Percentiles rank a stretch among this genome's conserved stretches.
phyloP scores from a whole-genome alignment of 1,139 yeast species.

The Candida buenavistaensis region DNA sequence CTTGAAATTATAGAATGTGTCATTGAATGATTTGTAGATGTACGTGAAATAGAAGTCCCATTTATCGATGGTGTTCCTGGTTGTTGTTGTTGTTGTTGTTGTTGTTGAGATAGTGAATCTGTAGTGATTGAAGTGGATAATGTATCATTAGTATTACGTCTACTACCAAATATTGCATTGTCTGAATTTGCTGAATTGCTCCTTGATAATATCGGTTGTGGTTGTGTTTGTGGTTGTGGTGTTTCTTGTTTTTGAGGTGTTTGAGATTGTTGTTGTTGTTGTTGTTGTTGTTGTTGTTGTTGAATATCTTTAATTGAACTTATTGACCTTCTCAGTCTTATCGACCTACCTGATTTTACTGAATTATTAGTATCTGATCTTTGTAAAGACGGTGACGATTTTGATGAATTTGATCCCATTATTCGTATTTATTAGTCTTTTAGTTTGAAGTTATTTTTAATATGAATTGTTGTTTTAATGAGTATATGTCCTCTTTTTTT shows the following conservation, averaged over 20 bases:
- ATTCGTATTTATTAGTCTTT: neutral
- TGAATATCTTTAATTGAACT: slow-evolving; percentile 22
- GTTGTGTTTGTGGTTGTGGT: neutral
- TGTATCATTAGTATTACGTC: slow-evolving; percentile 31
- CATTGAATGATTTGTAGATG: slow-evolving; percentile 39
- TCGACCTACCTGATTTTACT: slow-evolving; percentile 34
- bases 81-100: neutral
- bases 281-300: slow-evolving; percentile 20
- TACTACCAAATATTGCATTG: slow-evolving; percentile 54
- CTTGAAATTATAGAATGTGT: slow-evolving; percentile 23
- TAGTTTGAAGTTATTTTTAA: neutral
- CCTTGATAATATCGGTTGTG: slow-evolving; percentile 28
- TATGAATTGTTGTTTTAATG: neutral
- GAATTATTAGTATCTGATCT: slow-evolving; percentile 55
- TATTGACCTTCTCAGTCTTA: slow-evolving; percentile 30
- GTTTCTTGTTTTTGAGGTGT: neutral
- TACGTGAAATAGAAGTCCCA: slow-evolving; percentile 21
- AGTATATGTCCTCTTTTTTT: neutral
- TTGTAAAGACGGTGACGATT: slow-evolving; percentile 41
- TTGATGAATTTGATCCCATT: slow-evolving; percentile 49
- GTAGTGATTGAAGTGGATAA: neutral
- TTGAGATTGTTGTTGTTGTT: neutral
- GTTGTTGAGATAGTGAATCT: neutral
- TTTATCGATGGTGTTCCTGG: slow-evolving; percentile 2
- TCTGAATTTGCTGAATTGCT: slow-evolving; percentile 31